Evolutionary conservation across 1,284 basidiomycete genomes (phyloP), one percentile per base, ranked within the genome.

Genomic region (Athelia sp.): DNA sequence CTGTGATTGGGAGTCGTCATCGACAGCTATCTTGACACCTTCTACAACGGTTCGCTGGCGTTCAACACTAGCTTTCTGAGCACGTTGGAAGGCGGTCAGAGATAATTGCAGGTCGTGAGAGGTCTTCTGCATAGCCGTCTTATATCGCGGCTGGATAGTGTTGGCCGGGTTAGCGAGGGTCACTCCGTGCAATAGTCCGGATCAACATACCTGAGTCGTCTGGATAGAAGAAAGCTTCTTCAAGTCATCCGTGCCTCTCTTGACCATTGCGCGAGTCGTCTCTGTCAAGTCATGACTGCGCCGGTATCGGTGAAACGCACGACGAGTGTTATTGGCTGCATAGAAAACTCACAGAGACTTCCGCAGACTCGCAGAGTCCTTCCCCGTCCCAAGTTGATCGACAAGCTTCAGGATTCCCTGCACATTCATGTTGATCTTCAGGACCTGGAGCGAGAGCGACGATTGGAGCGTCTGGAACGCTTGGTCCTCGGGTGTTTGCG

Each of bases 401-500:
- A 99, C 89, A 19, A 96, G 77, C 64, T 93, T 92, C 62, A 93
- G 72, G 47, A 99, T 96, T 13, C 91, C 95, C 60, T 95, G 90
- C 4, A 98, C 93, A 69, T 99, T 99, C 53, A 90, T 83, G 62
- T 97, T 96, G 74, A 99, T 93, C 79, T 98, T 98, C 85, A 99
- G 98, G 53, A 98, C 90, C 66, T 98, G 96, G 15, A 98, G 78
- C 1, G 93, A 92, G 46, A 99, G 76, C 17, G 89, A 88, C 22
- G 87, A 86, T 61, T 97, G 92, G 17, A 98, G 73, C 40, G 74
- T 75, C 18, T 80, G 73, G 67, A 98, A 99, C 3, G 81, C 73
- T 3, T 79, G 75, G 63, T 90, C 87, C 62, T 88, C 82, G 35
- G 68, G 75, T 9, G 83, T 80, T 57, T 78, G 81, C 0, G 79